Conservation (phyloP, 345 rosid genomes). For the Hypericum androsaemum region DNA sequence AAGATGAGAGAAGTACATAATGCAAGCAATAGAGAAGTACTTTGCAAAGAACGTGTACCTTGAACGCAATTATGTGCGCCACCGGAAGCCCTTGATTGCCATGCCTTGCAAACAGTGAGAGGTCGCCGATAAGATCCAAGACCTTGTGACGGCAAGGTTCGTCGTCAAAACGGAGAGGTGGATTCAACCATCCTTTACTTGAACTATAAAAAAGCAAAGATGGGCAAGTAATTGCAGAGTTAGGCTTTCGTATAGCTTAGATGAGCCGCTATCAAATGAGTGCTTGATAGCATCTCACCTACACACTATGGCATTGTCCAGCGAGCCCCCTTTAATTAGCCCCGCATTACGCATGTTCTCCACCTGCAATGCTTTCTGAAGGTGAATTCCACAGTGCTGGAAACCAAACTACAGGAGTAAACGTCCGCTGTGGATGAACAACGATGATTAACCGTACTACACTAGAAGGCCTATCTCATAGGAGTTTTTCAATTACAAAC, state of each 20-base stretch:
- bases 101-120: constrained; percentile 51
- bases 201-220: too few relatives aligned
- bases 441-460: too few relatives aligned
- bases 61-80: constrained; percentile 67
- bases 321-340: constrained; percentile 76
- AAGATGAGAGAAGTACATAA: background rate
- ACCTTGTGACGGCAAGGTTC: constrained; percentile 90
- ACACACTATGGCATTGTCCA: constrained; percentile 75
- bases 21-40: background rate
- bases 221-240: too few relatives aligned
- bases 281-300: constrained; percentile 33
- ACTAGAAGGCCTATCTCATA: too few relatives aligned
- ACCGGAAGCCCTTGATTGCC: constrained; percentile 83
- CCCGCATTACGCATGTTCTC: constrained; percentile 63
- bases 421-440: too few relatives aligned
- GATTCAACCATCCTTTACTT: constrained; percentile 83
- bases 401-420: background rate
- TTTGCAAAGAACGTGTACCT: constrained; percentile 25
- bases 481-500: too few relatives aligned
- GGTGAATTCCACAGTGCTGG: constrained; percentile 2
- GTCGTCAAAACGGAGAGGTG: constrained; percentile 50
- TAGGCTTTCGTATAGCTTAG: too few relatives aligned
- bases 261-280: too few relatives aligned
- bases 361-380: constrained; percentile 37
- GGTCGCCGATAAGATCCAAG: constrained; percentile 79